A percentile compares a stretch with the other conserved stretches of the same genome.
These are phyloP conservation scores for Podospora tetraspora DNA, from an alignment of 495 filamentous ascomycete genomes.

Conservation along the genomic window DNA sequence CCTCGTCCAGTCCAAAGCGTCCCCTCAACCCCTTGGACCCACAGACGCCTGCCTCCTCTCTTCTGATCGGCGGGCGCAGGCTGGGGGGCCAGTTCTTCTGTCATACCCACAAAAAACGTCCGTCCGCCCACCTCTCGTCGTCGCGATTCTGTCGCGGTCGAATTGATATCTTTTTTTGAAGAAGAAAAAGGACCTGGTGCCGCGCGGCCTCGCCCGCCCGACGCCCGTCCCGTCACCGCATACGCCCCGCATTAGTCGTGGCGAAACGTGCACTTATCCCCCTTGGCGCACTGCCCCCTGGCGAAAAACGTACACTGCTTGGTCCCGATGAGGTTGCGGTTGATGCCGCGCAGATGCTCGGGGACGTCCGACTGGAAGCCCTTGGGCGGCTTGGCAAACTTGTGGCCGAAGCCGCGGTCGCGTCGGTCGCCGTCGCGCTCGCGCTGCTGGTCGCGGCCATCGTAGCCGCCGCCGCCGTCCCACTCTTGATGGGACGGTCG, in stretches of 20 bases:
- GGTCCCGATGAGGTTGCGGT: slow-evolving; percentile 43
- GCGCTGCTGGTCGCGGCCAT: slow-evolving; percentile 3
- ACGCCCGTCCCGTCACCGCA: neutral
- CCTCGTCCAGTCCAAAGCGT: neutral
- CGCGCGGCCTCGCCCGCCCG: neutral
- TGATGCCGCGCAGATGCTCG: slow-evolving; percentile 39
- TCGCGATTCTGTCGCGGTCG: neutral
- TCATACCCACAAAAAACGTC: neutral
- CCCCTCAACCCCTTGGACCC: neutral
- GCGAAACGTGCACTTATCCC: slow-evolving; percentile 77
- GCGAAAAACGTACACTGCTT: slow-evolving; percentile 72
- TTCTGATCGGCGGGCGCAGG: neutral
- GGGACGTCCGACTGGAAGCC: slow-evolving; percentile 18
- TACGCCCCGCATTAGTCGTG: slow-evolving; percentile 45
- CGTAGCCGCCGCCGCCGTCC: slow-evolving; percentile 14
- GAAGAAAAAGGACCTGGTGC: neutral
- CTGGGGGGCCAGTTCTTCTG: neutral
- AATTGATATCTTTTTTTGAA: neutral
- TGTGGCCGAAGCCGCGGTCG: slow-evolving; percentile 20
- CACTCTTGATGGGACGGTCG: slow-evolving; percentile 17
- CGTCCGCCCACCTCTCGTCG: neutral
- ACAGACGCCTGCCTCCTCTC: neutral
- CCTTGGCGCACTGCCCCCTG: slow-evolving; percentile 76
- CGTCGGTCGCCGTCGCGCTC: slow-evolving; percentile 10
- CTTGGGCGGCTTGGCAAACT: slow-evolving; percentile 8